phyloP scores from a whole-genome alignment of 192 early-diverging fungal genomes.

The Entophlyctis luteolus region DNA sequence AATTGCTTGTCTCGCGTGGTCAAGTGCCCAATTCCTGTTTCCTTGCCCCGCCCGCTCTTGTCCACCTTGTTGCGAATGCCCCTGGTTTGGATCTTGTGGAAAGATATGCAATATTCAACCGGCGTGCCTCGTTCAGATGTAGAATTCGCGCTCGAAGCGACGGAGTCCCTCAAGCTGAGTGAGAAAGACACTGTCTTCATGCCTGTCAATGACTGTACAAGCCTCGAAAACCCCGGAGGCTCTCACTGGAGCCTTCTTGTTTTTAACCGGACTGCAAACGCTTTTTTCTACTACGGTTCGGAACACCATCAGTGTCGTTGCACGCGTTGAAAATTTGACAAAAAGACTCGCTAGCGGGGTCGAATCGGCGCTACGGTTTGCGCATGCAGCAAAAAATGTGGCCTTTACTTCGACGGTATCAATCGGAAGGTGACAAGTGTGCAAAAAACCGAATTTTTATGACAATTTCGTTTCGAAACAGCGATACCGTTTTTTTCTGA shows the following conservation, averaged over 20 bases:
- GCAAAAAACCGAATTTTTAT: not conserved
- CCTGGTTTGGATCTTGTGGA: no score
- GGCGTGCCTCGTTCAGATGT: not conserved
- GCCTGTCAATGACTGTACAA: constrained; percentile 19
- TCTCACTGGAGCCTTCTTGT: constrained; percentile 27
- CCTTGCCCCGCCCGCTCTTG: constrained; percentile 36
- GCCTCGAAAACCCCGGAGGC: constrained; percentile 10
- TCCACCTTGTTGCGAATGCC: constrained; percentile 23
- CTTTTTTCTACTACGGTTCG: constrained; percentile 17
- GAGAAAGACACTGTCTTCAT: not conserved
- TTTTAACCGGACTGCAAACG: constrained; percentile 1
- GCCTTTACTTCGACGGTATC: not conserved
- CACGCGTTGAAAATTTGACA: no score
- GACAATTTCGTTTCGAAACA: no score
- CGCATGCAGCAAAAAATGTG: not conserved
- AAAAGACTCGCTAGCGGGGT: no score
- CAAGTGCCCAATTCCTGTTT: no score
- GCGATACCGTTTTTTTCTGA: not conserved
- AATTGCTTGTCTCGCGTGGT: constrained; percentile 9
- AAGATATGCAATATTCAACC: no score
- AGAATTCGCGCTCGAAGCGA: not conserved
- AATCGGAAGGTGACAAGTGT: not conserved
- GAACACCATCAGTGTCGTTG: no score
- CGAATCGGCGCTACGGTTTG: no score
- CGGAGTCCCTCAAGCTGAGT: not conserved